phyloP scores from a whole-genome alignment of 73 alveolate genomes.

The Tetrahymena thermophila region DNA sequence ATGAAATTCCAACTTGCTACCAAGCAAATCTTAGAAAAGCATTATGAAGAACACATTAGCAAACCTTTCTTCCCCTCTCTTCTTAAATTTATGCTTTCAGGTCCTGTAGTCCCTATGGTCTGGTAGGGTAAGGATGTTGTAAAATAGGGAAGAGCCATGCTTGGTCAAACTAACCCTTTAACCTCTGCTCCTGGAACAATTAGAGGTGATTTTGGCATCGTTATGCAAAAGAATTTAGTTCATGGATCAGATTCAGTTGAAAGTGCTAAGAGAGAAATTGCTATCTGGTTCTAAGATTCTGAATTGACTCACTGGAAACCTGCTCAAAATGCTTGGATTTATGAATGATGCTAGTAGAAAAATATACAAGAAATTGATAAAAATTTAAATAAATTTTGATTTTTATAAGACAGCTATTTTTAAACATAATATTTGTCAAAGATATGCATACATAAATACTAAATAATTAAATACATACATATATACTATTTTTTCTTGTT shows the following conservation, averaged over 20 bases:
- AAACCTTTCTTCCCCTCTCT: slow-evolving; percentile 88
- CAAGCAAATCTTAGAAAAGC: slow-evolving; percentile 72
- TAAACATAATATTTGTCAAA: too few species aligned
- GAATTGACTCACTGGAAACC: slow-evolving; percentile 58
- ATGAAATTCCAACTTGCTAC: slow-evolving; percentile 70
- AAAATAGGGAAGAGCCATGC: slow-evolving; percentile 48
- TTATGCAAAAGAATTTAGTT: slow-evolving; percentile 48
- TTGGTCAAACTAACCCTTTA: slow-evolving; percentile 66
- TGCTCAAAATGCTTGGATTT: slow-evolving; percentile 53
- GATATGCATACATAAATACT: too few species aligned
- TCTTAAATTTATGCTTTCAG: slow-evolving; percentile 73
- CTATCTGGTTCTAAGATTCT: slow-evolving; percentile 53
- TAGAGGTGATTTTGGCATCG: slow-evolving; percentile 63
- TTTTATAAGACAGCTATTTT: too few species aligned
- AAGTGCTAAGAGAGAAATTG: slow-evolving; percentile 65
- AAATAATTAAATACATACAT: too few species aligned
- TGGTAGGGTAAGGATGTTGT: slow-evolving; percentile 82
- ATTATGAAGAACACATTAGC: slow-evolving; percentile 77
- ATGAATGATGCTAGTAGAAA: slow-evolving; percentile 24
- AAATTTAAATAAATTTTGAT: too few species aligned
- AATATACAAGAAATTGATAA: background rate
- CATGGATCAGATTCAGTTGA: slow-evolving; percentile 70
- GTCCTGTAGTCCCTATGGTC: slow-evolving; percentile 94
- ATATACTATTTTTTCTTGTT: too few species aligned
- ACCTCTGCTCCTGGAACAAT: slow-evolving; percentile 67